Evolutionary conservation across 768 basidiomycete genomes (phyloP).

Genomic region (Boletellus emodensis): DNA sequence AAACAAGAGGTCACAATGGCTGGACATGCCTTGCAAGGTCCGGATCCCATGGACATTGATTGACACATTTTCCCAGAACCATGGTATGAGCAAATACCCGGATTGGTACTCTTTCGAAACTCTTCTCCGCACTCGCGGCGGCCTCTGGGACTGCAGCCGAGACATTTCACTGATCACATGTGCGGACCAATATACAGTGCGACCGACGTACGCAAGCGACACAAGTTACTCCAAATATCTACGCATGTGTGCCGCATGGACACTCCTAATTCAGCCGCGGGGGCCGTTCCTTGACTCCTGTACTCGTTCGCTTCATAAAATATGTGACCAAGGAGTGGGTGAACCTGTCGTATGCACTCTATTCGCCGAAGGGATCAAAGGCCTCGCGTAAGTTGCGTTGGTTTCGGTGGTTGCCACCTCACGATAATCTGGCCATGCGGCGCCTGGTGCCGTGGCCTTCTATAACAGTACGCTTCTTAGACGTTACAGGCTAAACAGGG

Average conservation of each 20-base stretch:
- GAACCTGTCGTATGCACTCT: too few relatives aligned
- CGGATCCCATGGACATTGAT: slow-evolving; percentile 2
- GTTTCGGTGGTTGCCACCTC: too few relatives aligned
- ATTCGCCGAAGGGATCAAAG: neutral
- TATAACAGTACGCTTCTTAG: too few relatives aligned
- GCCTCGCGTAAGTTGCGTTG: neutral
- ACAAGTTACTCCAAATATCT: neutral
- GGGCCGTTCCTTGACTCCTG: neutral
- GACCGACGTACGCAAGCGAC: neutral
- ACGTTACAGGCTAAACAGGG: too few relatives aligned
- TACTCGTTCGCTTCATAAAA: neutral
- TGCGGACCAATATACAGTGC: neutral
- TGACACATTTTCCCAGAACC: neutral
- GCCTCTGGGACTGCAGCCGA: slow-evolving; percentile 3
- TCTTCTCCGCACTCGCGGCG: slow-evolving; percentile 1
- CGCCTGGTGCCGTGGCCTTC: neutral
- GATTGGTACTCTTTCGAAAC: neutral
- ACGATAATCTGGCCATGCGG: neutral
- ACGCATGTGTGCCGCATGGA: neutral
- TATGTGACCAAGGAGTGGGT: too few relatives aligned
- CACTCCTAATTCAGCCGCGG: neutral
- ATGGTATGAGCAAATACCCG: neutral
- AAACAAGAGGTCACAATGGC: neutral
- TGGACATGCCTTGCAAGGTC: neutral
- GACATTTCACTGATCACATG: neutral